Base-by-base conservation (phyloP, 176 grass and related monocot genomes). In the Puya raimondii region DNA sequence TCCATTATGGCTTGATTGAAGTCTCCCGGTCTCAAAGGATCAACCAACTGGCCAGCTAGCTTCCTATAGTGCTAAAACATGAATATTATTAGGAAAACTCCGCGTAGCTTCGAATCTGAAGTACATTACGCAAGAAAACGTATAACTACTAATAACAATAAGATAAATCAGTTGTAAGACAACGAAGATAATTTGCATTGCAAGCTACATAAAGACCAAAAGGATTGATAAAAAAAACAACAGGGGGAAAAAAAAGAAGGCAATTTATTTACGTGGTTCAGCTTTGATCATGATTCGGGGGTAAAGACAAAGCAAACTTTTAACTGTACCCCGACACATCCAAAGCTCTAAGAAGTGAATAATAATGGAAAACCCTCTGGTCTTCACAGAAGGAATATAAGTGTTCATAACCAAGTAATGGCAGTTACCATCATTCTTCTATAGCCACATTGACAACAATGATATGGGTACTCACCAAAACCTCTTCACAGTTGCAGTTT, bases 1-100 rank as follows among this genome's bases (percentile, higher is more conserved):
- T 97, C 93, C 93, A 97, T 97, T 82, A 92, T 80, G 71, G 89
- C 86, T 87, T 97, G 93, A 79, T 97, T 97, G 84, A 92, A 91
- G 66, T 97, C 93, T 74, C 93, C 93, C 69, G 93, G 86, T 52
- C 93, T 97, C 10, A 52, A 87, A 69, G 86, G 86, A 74, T 97
- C 89, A 71, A 97, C 89, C 48, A 97, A 70, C 66, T 87, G 74
- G 50, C 77, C 79, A 71, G 86, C 89, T 11, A 92, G 70, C 63
- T 85, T 81, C 93, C 93, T 97, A 57, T 52, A 15, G 69, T 81
- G 14, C 47, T 64, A 67, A 61, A 61, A 18, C 56, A 22, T 22
- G 56, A 61, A 61, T 22, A 17, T 16, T 61, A 61, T 18, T 18
- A 16, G 9, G 21, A 61, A 10, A 61, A 18, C 21, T 61, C 16